These are phyloP conservation scores for Saccharum spontaneum DNA, from an alignment of 176 grass and related monocot genomes.

Conservation along the genomic window DNA sequence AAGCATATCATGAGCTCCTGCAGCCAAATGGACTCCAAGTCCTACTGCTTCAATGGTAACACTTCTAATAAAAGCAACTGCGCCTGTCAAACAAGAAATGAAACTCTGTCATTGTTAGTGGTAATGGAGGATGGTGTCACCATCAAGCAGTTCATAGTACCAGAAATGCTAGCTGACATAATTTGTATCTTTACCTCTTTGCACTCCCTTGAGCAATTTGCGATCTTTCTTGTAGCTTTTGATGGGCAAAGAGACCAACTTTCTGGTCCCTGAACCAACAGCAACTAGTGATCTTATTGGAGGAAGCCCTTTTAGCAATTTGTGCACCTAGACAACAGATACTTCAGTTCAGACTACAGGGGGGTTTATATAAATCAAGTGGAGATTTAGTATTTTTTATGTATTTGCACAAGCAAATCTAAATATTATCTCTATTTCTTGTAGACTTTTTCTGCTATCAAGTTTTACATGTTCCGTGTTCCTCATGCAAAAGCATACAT, in stretches of 20 bases:
- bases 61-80: conserved; percentile 88
- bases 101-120: neutral
- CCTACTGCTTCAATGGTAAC: conserved; percentile 91
- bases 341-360: conserved; percentile 24
- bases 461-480: neutral
- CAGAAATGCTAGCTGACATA: conserved; percentile 11
- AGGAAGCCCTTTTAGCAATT: conserved; percentile 87
- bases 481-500: conserved; percentile 5
- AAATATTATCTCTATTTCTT: neutral
- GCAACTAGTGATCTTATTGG: conserved; percentile 94
- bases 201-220: conserved; percentile 97
- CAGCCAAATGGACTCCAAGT: conserved; percentile 90
- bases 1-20: conserved; percentile 91
- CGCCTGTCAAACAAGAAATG: conserved; percentile 57
- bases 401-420: neutral
- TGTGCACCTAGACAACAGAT: conserved; percentile 71
- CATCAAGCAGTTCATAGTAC: neutral
- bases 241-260: conserved; percentile 85
- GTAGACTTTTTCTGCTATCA: neutral
- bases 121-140: neutral
- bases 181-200: conserved; percentile 74
- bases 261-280: conserved; percentile 87
- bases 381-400: neutral
- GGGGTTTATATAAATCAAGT: neutral
- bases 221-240: conserved; percentile 95